Base-by-base conservation (phyloP, 768 basidiomycete genomes). In the Psilocybe sp. region DNA sequence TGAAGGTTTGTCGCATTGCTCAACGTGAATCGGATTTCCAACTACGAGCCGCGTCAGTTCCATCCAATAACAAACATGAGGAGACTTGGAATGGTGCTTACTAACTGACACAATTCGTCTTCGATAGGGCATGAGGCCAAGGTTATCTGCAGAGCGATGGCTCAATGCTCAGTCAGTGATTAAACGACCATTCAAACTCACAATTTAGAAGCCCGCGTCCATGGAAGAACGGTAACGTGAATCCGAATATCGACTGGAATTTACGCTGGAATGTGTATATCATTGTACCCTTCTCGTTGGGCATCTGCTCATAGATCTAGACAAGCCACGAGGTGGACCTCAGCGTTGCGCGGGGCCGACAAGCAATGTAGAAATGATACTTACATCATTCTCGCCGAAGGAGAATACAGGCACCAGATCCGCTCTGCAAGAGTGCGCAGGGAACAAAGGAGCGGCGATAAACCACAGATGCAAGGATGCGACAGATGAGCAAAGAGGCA, bases 371-470 rank as follows among this genome's bases (percentile, higher is more conserved):
- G 13, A 6, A 28, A 36, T 33, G 7, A 12, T 8, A 76, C 82
- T 62, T 53, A 95, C 95, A 66, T 98, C 97, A 64, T 98, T 98
- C 74, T 99, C 97, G 11, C 97, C 97, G 59, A 99, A 99, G 5
- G 92, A 95, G 63, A 99, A 98, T 3, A 98, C 95, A 0, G 97
- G 97, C 0, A 99, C 97, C 10, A 99, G 75, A 61, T 95, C 92
- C 35, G 97, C 97, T 47, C 93, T 94, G 56, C 12, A 42, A 28
- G 23, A 7, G 7, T 28, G 23, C 3, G 23, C 3, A 28, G 23
- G 23, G 23, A 28, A 28, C 23, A 3, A 7, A 28, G 23, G 7
- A 7, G 23, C 23, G 23, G 23, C 23, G 23, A 28, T 28, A 28
- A 28, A 7, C 7, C 4, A 28, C 23, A 28, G 7, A 28, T 15